phyloP scores from a whole-genome alignment of 208 protist species.

The Trypanosoma conorhini region DNA sequence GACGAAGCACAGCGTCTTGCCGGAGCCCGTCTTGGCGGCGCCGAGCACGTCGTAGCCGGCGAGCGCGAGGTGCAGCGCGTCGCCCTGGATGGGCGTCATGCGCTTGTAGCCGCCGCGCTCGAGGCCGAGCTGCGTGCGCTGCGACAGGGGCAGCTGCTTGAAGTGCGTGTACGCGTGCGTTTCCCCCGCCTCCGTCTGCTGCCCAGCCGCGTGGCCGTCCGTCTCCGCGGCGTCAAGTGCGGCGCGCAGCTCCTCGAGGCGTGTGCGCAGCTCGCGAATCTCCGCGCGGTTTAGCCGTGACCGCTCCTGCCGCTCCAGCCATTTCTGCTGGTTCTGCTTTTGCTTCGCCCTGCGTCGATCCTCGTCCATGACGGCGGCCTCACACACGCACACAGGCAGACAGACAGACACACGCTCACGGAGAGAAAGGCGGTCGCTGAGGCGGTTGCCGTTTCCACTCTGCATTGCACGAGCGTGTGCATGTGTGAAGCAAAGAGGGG shows the following conservation, averaged over 20 bases:
- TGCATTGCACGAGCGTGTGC: too few species aligned
- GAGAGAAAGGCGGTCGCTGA: too few species aligned
- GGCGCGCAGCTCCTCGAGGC: constrained; percentile 46
- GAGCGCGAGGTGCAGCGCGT: constrained; percentile 94
- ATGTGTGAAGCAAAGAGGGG: not conserved
- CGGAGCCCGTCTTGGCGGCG: constrained; percentile 98
- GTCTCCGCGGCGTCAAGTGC: constrained; percentile 45
- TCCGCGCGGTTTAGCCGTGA: constrained; percentile 70
- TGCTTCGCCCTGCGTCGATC: constrained; percentile 53
- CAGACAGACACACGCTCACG: too few species aligned
- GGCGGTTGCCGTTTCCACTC: too few species aligned
- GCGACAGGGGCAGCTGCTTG: constrained; percentile 88
- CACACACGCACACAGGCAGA: constrained; percentile 24
- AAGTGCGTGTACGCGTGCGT: constrained; percentile 51
- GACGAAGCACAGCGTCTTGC: constrained; percentile 99
- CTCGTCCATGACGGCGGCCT: constrained; percentile 32
- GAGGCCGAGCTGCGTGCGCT: constrained; percentile 92
- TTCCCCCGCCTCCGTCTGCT: not conserved
- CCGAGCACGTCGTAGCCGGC: constrained; percentile 98
- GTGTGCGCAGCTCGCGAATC: constrained; percentile 50
- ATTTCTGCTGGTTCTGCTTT: constrained; percentile 57
- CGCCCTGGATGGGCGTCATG: constrained; percentile 97
- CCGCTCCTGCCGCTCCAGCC: constrained; percentile 83
- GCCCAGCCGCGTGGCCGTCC: constrained; percentile 40
- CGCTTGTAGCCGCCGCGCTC: constrained; percentile 88